A percentile compares a stretch with the other conserved stretches of the same genome.
These are phyloP conservation scores for Ogataea salicorniae DNA, from an alignment of 805 yeast genomes.

Conservation along the genomic window DNA sequence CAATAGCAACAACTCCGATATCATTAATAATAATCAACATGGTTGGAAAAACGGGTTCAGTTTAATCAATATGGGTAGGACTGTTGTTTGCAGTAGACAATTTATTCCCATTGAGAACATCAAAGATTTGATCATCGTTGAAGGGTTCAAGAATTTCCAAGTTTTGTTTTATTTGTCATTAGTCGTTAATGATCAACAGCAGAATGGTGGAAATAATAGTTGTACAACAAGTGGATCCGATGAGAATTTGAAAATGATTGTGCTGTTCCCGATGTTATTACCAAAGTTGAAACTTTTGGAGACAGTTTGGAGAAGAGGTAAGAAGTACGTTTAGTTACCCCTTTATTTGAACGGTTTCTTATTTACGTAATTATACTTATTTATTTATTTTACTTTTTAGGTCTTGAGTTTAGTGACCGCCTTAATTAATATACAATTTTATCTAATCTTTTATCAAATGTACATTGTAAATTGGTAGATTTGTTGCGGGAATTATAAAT, in stretches of 20 bases:
- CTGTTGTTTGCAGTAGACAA: conserved; percentile 14
- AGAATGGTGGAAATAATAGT: background rate
- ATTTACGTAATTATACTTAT: background rate
- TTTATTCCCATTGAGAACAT: conserved; percentile 56
- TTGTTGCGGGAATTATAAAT: too few species aligned
- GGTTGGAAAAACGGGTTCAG: background rate
- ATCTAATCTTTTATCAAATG: background rate
- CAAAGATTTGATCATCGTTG: conserved; percentile 66
- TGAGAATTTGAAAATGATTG: conserved; percentile 21
- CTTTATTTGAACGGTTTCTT: too few species aligned
- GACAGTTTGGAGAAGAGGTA: conserved; percentile 24
- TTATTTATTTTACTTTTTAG: background rate
- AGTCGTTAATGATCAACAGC: conserved; percentile 37
- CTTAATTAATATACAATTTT: background rate
- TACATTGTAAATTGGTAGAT: too few species aligned
- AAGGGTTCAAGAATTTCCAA: conserved; percentile 65
- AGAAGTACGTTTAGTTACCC: conserved; percentile 7
- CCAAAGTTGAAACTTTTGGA: conserved; percentile 29
- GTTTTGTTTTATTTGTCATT: conserved; percentile 63
- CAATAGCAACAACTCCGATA: too few species aligned
- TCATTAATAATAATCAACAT: background rate
- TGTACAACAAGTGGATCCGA: background rate
- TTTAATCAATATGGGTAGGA: background rate
- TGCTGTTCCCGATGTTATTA: conserved; percentile 28
- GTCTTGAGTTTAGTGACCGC: background rate